Evolutionary conservation across 495 filamentous ascomycete species (phyloP).

Genomic region (Hypoxylon cercidicola): DNA sequence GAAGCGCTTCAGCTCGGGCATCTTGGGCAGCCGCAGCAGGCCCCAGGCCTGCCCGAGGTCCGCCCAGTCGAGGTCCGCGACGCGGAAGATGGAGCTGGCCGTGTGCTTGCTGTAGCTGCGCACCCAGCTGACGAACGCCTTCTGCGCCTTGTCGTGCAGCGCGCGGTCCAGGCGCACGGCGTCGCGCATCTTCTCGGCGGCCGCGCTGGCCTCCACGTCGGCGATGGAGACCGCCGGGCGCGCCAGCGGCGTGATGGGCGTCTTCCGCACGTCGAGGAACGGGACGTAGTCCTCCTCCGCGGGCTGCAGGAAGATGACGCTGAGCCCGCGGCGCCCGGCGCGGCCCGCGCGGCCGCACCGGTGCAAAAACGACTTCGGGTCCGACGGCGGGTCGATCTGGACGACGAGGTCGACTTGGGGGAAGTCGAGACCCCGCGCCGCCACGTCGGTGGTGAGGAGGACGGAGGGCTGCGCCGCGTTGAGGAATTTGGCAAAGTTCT

Average conservation of each 20-base stretch:
- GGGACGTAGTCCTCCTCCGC: constrained; percentile 91
- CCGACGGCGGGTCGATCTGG: constrained; percentile 89
- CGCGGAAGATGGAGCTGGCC: constrained; percentile 88
- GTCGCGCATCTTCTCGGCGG: constrained; percentile 67
- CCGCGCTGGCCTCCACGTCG: constrained; percentile 63
- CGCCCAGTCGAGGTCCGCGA: constrained; percentile 83
- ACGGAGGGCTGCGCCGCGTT: constrained; percentile 74
- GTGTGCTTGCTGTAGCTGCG: constrained; percentile 91
- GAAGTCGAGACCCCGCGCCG: constrained; percentile 74
- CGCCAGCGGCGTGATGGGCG: constrained; percentile 75
- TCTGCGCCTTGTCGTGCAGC: constrained; percentile 86
- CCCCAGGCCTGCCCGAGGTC: constrained; percentile 82
- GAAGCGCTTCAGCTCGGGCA: constrained; percentile 86
- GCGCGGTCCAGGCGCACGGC: constrained; percentile 77
- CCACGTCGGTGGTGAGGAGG: constrained; percentile 87
- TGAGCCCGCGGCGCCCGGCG: constrained; percentile 85
- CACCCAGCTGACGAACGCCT: constrained; percentile 92
- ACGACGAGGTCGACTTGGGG: constrained; percentile 94
- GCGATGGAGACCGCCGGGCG: constrained; percentile 60
- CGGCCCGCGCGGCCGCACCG: constrained; percentile 92
- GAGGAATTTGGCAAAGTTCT: constrained; percentile 83
- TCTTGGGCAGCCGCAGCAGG: constrained; percentile 86
- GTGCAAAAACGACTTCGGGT: constrained; percentile 95
- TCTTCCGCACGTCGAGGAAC: constrained; percentile 89
- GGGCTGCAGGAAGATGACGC: constrained; percentile 83